These are phyloP conservation scores for Metschnikowia chrysomelidarum DNA, from an alignment of 805 yeast genomes.

Conservation along the genomic window DNA sequence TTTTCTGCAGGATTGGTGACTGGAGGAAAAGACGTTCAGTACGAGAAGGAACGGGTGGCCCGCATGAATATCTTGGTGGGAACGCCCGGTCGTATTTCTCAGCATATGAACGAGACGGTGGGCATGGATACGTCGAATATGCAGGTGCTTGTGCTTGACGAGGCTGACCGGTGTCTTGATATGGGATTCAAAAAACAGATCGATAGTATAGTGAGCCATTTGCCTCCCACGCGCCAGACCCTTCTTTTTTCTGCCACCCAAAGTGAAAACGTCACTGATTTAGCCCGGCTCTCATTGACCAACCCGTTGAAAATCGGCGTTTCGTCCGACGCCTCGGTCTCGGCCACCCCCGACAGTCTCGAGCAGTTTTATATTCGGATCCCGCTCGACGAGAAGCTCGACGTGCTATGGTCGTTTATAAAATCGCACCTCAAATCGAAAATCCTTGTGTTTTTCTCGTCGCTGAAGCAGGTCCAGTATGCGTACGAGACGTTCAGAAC, in stretches of 20 bases:
- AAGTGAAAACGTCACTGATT: conserved; percentile 74
- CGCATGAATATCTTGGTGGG: conserved; percentile 81
- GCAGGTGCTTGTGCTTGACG: conserved; percentile 81
- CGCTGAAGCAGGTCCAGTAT: conserved; percentile 88
- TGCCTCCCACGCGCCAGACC: conserved; percentile 82
- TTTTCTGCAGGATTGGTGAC: conserved; percentile 90
- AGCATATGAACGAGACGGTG: conserved; percentile 86
- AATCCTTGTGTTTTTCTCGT: conserved; percentile 78
- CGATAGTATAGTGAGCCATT: conserved; percentile 73
- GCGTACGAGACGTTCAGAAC: conserved; percentile 84
- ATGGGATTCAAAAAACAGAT: conserved; percentile 88
- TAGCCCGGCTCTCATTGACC: conserved; percentile 74
- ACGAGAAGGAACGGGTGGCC: conserved; percentile 76
- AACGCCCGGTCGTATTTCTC: conserved; percentile 88
- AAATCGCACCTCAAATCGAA: conserved; percentile 79
- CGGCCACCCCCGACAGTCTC: conserved; percentile 78
- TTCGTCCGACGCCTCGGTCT: conserved; percentile 44
- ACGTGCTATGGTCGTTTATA: conserved; percentile 80
- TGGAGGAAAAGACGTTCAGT: conserved; percentile 87
- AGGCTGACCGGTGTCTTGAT: conserved; percentile 89
- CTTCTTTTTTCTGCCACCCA: conserved; percentile 86
- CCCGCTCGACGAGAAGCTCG: conserved; percentile 76
- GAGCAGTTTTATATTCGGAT: conserved; percentile 80
- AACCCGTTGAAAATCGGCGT: conserved; percentile 52
- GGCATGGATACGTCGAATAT: conserved; percentile 73